These are phyloP conservation scores for Boeremia lycopersici DNA, from an alignment of 2,329 filamentous ascomycete species.

Conservation along the genomic window DNA sequence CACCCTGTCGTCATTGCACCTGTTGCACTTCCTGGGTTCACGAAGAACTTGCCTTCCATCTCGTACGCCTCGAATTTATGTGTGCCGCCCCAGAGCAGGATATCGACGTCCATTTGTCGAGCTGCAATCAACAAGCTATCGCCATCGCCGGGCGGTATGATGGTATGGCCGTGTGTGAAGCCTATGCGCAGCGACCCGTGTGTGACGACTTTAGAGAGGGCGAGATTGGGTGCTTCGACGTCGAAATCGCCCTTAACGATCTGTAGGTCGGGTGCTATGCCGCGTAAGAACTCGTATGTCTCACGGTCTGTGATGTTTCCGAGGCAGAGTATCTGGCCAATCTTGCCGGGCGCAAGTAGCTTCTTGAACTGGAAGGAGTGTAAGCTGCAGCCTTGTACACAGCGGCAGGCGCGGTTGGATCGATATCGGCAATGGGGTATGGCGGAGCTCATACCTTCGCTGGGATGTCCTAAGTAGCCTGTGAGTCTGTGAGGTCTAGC, in stretches of 20 bases:
- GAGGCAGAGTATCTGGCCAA: slow-evolving; percentile 63
- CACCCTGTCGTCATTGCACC: slow-evolving; percentile 67
- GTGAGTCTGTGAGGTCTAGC: slow-evolving; percentile 46
- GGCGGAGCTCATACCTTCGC: slow-evolving; percentile 42
- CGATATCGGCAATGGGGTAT: not conserved
- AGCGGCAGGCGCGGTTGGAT: not conserved
- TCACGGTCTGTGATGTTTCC: slow-evolving; percentile 64
- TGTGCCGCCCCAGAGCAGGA: slow-evolving; percentile 71
- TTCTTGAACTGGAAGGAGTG: slow-evolving; percentile 53
- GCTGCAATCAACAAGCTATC: slow-evolving; percentile 71
- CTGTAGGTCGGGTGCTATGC: slow-evolving; percentile 66
- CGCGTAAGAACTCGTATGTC: slow-evolving; percentile 62
- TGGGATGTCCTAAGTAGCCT: slow-evolving; percentile 49
- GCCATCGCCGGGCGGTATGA: slow-evolving; percentile 70
- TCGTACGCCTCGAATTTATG: slow-evolving; percentile 75
- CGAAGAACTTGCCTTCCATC: slow-evolving; percentile 74
- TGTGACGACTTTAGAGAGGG: slow-evolving; percentile 72
- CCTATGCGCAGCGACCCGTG: slow-evolving; percentile 71
- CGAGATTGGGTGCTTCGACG: slow-evolving; percentile 68
- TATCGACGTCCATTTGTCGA: slow-evolving; percentile 73
- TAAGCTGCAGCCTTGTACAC: slow-evolving; percentile 13
- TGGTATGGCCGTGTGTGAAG: slow-evolving; percentile 74
- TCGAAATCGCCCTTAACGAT: slow-evolving; percentile 75
- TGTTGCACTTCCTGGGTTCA: slow-evolving; percentile 72
- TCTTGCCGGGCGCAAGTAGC: slow-evolving; percentile 64